phyloP scores from a whole-genome alignment of 371 early-diverging fungal genomes.

The Apophysomyces ossiformis region DNA sequence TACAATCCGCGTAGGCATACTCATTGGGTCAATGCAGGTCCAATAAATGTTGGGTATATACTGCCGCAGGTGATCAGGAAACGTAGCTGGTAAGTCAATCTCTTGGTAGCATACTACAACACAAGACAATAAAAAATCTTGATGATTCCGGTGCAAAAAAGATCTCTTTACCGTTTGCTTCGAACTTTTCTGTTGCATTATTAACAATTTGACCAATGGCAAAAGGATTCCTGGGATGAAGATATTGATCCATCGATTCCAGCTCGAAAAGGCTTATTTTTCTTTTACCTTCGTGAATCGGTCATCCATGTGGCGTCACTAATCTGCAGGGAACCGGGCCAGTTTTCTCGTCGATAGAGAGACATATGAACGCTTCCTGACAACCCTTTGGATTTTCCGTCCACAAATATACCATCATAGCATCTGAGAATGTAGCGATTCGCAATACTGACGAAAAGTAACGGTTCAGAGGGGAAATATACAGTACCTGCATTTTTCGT shows the following conservation, averaged over 20 bases:
- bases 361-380: conserved; percentile 53
- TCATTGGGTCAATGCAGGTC: conserved; percentile 18
- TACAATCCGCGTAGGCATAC: conserved; percentile 32
- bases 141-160: neutral
- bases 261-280: neutral
- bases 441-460: conserved; percentile 54
- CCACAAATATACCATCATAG: conserved; percentile 58
- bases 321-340: conserved; percentile 58
- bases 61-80: conserved; percentile 47
- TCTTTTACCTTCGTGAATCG: conserved; percentile 20
- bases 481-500: conserved; percentile 37
- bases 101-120: conserved; percentile 58
- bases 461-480: conserved; percentile 56
- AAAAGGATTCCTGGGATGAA: conserved; percentile 46
- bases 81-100: conserved; percentile 45
- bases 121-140: neutral
- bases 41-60: conserved; percentile 58
- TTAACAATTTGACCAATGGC: conserved; percentile 64
- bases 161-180: conserved; percentile 47
- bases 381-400: conserved; percentile 55
- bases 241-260: neutral
- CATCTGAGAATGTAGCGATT: conserved; percentile 64
- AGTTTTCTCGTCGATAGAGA: conserved; percentile 54
- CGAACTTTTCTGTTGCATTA: conserved; percentile 39
- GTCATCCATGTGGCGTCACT: conserved; percentile 59